Percentiles rank a stretch among this genome's conserved stretches.
Evolutionary conservation across 2,329 filamentous ascomycete species (phyloP).

Genomic region (Phoma sp.): DNA sequence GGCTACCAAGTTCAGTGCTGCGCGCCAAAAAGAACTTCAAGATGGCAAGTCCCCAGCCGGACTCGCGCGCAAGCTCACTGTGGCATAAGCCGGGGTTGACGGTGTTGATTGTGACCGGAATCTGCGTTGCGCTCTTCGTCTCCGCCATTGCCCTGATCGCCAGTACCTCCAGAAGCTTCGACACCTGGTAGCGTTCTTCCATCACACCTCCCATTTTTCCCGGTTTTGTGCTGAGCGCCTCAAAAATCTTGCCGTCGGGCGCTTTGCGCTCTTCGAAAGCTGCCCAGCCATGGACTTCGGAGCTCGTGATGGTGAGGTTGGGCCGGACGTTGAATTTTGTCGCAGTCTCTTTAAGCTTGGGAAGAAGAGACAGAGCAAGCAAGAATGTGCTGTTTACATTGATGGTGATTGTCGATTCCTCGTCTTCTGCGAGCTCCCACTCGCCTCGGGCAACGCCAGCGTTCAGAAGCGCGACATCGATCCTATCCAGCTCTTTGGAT

Average conservation of each 20-base stretch:
- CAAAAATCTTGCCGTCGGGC: constrained; percentile 28
- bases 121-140: constrained; percentile 3
- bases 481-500: constrained; percentile 24
- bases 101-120: constrained; percentile 36
- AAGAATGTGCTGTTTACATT: constrained; percentile 59
- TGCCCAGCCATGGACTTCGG: constrained; percentile 17
- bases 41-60: constrained; percentile 15
- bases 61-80: constrained; percentile 41
- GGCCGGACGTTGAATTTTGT: constrained; percentile 18
- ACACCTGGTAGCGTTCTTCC: constrained; percentile 16
- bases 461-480: constrained; percentile 45
- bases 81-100: constrained; percentile 35
- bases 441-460: constrained; percentile 35
- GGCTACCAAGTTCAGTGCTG: constrained; percentile 42
- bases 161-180: constrained; percentile 37
- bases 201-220: constrained; percentile 1
- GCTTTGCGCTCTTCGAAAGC: constrained; percentile 24
- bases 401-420: constrained; percentile 57
- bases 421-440: constrained; percentile 31
- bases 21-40: constrained; percentile 29
- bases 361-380: constrained; percentile 56
- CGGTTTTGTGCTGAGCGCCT: constrained; percentile 14
- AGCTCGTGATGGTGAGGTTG: constrained; percentile 21
- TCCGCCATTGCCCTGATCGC: constrained; percentile 26
- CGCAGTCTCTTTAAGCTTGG: constrained; percentile 34